Conservation (phyloP, 2,329 filamentous ascomycete genomes). For the Colletotrichum sojae region DNA sequence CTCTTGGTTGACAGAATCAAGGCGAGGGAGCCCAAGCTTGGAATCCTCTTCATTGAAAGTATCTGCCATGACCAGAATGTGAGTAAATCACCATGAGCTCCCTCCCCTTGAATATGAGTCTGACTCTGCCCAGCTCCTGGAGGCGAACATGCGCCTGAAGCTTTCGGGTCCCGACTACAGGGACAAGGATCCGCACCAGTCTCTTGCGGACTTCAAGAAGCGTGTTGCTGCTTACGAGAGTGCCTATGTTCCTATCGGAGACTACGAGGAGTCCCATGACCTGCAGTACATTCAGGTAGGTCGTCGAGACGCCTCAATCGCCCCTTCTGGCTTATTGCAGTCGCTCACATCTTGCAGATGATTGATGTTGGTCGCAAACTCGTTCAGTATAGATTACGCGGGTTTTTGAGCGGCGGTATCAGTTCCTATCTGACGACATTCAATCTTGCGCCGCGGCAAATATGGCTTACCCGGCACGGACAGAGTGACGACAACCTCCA, state of each 20-base stretch:
- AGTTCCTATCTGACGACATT: conserved; percentile 97
- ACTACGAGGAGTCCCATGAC: conserved; percentile 90
- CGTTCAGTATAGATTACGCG: conserved; percentile 89
- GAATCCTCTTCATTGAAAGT: conserved; percentile 95
- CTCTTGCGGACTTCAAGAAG: conserved; percentile 91
- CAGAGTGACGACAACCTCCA: conserved; percentile 90
- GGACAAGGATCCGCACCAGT: conserved; percentile 89
- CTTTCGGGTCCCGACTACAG: conserved; percentile 96
- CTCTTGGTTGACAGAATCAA: conserved; percentile 88
- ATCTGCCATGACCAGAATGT: conserved; percentile 86
- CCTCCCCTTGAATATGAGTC: conserved; percentile 15
- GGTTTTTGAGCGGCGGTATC: conserved; percentile 92
- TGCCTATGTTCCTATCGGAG: conserved; percentile 90
- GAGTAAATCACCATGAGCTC: conserved; percentile 41
- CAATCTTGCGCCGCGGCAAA: conserved; percentile 94
- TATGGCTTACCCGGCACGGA: conserved; percentile 97
- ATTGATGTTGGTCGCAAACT: conserved; percentile 97
- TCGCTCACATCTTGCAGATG: conserved; percentile 71
- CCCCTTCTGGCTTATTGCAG: neutral
- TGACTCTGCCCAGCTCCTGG: conserved; percentile 72
- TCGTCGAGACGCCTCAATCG: neutral
- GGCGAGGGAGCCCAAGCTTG: conserved; percentile 85
- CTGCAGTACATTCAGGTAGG: conserved; percentile 90
- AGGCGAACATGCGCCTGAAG: conserved; percentile 98
- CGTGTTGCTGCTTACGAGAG: conserved; percentile 95